Conservation (phyloP, 2,329 filamentous ascomycete genomes). For the Hyphodiscus sp. region DNA sequence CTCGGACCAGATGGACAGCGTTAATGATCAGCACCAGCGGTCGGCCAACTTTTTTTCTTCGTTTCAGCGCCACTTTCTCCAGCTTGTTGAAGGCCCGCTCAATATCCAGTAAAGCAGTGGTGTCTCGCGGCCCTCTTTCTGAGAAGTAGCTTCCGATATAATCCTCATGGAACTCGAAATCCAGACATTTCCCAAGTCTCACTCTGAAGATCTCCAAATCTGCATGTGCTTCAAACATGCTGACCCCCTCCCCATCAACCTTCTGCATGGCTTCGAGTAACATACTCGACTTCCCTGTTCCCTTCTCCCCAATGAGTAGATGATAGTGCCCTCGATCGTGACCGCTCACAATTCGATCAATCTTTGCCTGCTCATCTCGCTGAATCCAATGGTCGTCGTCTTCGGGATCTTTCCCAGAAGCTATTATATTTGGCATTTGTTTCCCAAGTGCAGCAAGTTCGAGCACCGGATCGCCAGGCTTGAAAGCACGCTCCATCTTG, state of each 20-base stretch:
- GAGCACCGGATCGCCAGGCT: conserved; percentile 83
- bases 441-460: conserved; percentile 67
- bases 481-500: conserved; percentile 90
- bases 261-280: conserved; percentile 92
- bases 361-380: conserved; percentile 71
- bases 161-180: conserved; percentile 97
- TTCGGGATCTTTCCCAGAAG: conserved; percentile 30
- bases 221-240: conserved; percentile 95
- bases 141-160: conserved; percentile 96
- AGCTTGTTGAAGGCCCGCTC: conserved; percentile 96
- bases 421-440: conserved; percentile 40
- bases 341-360: conserved; percentile 80
- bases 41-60: conserved; percentile 50
- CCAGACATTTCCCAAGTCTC: conserved; percentile 83
- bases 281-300: conserved; percentile 96
- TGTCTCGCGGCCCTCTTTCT: conserved; percentile 86
- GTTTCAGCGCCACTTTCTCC: conserved; percentile 82
- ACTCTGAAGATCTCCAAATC: conserved; percentile 94
- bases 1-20: conserved; percentile 81
- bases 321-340: conserved; percentile 75
- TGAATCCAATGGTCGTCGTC: conserved; percentile 65
- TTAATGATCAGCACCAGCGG: conserved; percentile 94
- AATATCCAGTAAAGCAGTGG: conserved; percentile 87
- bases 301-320: conserved; percentile 89
- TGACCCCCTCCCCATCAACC: conserved; percentile 78